These are phyloP conservation scores for Acacia pycnantha DNA, from an alignment of 331 rosid genomes.

Conservation along the genomic window DNA sequence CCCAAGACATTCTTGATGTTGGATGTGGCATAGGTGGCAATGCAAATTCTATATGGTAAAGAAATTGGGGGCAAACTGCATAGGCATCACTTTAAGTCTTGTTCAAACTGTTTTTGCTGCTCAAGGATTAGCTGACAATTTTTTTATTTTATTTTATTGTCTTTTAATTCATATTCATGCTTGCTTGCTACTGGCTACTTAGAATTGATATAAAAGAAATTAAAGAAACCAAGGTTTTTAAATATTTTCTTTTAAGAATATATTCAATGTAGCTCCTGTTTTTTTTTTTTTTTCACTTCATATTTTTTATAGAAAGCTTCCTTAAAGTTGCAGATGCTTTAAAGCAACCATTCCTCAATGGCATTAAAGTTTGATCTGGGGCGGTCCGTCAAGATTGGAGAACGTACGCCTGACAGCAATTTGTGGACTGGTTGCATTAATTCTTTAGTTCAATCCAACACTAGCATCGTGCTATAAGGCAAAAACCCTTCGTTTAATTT, in stretches of 20 bases:
- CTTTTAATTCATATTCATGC: not conserved
- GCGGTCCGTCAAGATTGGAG: slow-evolving; percentile 93
- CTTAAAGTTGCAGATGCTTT: slow-evolving; percentile 30
- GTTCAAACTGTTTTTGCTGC: slow-evolving; percentile 63
- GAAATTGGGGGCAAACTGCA: slow-evolving; percentile 53
- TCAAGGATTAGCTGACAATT: slow-evolving; percentile 53
- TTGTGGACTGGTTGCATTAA: not conserved
- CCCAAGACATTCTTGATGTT: slow-evolving; percentile 63
- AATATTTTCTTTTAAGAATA: not conserved
- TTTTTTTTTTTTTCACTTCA: not conserved
- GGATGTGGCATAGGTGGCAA: slow-evolving; percentile 97
- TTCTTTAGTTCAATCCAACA: not conserved
- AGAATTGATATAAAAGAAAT: not conserved
- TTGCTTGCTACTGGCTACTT: not conserved
- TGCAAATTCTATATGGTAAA: slow-evolving; percentile 64
- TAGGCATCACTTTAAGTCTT: slow-evolving; percentile 81
- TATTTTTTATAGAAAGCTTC: not conserved
- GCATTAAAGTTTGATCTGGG: slow-evolving; percentile 52
- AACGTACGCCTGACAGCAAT: slow-evolving; percentile 80
- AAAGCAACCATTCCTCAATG: slow-evolving; percentile 36
- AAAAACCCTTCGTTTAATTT: not conserved
- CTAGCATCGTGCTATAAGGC: not conserved
- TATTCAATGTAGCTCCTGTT: not conserved
- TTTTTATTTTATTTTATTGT: not conserved
- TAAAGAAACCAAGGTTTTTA: not conserved